Evolutionary conservation across 176 grass and related monocot genomes (phyloP).

Genomic region (Oryza longistaminata): DNA sequence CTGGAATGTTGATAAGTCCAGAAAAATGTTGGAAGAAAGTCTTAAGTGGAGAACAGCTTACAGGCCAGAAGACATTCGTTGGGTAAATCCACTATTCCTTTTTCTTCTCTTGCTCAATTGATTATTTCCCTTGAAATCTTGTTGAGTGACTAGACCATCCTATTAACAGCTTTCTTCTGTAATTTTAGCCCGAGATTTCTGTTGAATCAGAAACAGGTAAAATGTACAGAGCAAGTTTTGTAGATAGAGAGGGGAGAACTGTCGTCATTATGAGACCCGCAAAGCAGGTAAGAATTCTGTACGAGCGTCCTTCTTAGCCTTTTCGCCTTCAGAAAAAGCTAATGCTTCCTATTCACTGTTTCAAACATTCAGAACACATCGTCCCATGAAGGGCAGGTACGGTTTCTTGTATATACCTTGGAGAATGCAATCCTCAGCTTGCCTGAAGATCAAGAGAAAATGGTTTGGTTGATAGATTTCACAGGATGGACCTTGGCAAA

Average conservation of each 20-base stretch:
- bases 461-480: constrained; percentile 91
- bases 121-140: background rate
- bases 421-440: constrained; percentile 78
- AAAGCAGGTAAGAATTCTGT: constrained; percentile 56
- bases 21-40: constrained; percentile 86
- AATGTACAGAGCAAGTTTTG: constrained; percentile 73
- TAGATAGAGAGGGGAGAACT: constrained; percentile 68
- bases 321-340: background rate
- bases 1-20: constrained; percentile 71
- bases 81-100: constrained; percentile 43
- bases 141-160: background rate
- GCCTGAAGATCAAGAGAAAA: constrained; percentile 76
- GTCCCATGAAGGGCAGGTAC: constrained; percentile 60
- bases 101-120: background rate
- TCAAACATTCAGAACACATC: constrained; percentile 67
- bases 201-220: constrained; percentile 83
- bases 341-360: background rate
- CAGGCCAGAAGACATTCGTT: constrained; percentile 75
- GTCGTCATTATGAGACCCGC: constrained; percentile 71
- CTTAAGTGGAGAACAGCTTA: constrained; percentile 78
- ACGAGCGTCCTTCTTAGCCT: background rate
- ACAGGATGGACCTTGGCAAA: constrained; percentile 82
- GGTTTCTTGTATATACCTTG: constrained; percentile 65
- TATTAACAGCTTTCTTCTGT: background rate
- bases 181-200: constrained; percentile 64